Evolutionary conservation across 148 eudicot species (phyloP), one percentile per base, ranked within the genome.

Genomic region (Silene latifolia): DNA sequence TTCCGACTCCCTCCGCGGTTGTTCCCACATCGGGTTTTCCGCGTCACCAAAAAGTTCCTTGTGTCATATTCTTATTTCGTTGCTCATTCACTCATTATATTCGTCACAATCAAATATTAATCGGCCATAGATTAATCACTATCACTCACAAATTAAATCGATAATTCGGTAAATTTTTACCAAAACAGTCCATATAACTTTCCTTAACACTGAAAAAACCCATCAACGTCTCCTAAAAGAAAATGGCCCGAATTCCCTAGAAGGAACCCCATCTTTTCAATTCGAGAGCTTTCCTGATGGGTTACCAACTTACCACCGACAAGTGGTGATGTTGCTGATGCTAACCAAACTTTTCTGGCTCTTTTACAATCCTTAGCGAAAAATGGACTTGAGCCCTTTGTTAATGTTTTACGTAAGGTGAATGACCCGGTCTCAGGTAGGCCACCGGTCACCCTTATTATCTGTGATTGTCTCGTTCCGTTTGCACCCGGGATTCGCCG

Each of bases 141-240:
- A n/a, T n/a, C n/a, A n/a, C n/a, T n/a, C n/a, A n/a, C n/a, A n/a
- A n/a, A n/a, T n/a, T n/a, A n/a, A n/a, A n/a, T n/a, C n/a, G n/a
- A n/a, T n/a, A n/a, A n/a, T n/a, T n/a, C n/a, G n/a, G n/a, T n/a
- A n/a, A n/a, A n/a, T n/a, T n/a, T n/a, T n/a, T n/a, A n/a, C n/a
- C n/a, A n/a, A n/a, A n/a, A n/a, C n/a, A n/a, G n/a, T n/a, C n/a
- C 63, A 76, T 63, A 59, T 80, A 20, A 75, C 83, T 19, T 80
- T 80, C 76, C 48, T 80, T 17, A 75, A 80, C 60, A 80, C 66
- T 15, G 35, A 75, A 18, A 46, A 63, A 79, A 71, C 63, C 54
- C 79, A 80, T 59, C 72, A 48, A 23, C 76, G 60, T 23, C 66
- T 81, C 32, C 60, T 66, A 32, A 61, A 8, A 4, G 48, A 66